Conservation (phyloP, 2,329 filamentous ascomycete species). For the Helminthosporium solani region DNA sequence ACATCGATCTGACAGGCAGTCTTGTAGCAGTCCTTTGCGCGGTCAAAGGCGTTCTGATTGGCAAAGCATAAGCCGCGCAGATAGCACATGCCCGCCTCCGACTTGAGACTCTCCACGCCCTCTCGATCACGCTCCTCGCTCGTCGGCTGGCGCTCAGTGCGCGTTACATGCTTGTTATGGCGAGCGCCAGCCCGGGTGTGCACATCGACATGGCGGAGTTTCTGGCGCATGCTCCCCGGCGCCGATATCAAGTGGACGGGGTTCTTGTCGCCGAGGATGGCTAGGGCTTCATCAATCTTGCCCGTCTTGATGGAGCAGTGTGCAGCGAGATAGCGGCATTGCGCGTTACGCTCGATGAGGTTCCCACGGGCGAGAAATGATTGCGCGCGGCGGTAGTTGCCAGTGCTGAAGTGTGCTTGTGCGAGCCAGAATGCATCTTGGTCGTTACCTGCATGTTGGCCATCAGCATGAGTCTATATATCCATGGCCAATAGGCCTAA, state of each 20-base stretch:
- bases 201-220: constrained; percentile 66
- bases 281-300: constrained; percentile 84
- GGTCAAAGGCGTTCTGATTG: constrained; percentile 95
- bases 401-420: constrained; percentile 95
- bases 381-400: constrained; percentile 90
- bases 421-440: constrained; percentile 96
- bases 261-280: constrained; percentile 85
- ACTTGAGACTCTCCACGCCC: constrained; percentile 73
- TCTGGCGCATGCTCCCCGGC: constrained; percentile 65
- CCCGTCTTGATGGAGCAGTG: constrained; percentile 93
- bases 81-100: constrained; percentile 97
- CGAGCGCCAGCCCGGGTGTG: constrained; percentile 51
- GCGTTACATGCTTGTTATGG: constrained; percentile 46
- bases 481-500: too few species aligned
- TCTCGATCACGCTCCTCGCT: constrained; percentile 66
- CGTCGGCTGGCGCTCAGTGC: constrained; percentile 56
- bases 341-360: constrained; percentile 75
- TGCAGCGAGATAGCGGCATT: constrained; percentile 88
- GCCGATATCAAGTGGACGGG: constrained; percentile 82
- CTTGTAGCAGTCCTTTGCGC: constrained; percentile 98
- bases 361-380: constrained; percentile 82
- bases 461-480: constrained; percentile 16
- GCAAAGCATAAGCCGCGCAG: constrained; percentile 90
- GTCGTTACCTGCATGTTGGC: constrained; percentile 68
- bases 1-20: constrained; percentile 95